Conservation (phyloP, 352 stramenopile species). For the Globisporangium alternatum region DNA sequence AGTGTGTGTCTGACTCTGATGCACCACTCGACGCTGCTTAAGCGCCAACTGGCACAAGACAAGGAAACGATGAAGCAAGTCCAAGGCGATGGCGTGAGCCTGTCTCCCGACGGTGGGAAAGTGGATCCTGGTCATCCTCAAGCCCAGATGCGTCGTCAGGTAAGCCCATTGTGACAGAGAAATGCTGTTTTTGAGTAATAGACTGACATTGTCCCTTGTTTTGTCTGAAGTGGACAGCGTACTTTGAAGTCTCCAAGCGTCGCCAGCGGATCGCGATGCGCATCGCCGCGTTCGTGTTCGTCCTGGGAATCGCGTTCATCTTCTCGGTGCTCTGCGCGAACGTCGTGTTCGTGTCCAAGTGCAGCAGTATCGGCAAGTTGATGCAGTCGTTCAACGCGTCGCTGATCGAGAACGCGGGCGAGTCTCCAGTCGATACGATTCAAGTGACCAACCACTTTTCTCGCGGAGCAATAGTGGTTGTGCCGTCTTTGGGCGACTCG, state of each 20-base stretch:
- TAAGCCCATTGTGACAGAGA: neutral
- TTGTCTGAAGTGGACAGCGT: constrained; percentile 39
- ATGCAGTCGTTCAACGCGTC: constrained; percentile 38
- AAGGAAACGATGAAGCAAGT: constrained; percentile 41
- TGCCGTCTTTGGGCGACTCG: constrained; percentile 5
- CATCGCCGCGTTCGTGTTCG: constrained; percentile 38
- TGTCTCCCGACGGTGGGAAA: neutral
- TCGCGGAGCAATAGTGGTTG: constrained; percentile 36
- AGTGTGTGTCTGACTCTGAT: constrained; percentile 51
- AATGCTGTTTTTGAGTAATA: neutral
- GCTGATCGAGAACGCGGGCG: constrained; percentile 28
- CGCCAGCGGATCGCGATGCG: constrained; percentile 65
- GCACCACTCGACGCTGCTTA: constrained; percentile 48
- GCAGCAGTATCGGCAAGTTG: constrained; percentile 55
- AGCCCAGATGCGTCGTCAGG: constrained; percentile 14
- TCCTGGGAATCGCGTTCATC: constrained; percentile 52
- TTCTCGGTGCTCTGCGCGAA: constrained; percentile 54
- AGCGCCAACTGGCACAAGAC: constrained; percentile 54
- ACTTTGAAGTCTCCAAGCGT: constrained; percentile 62
- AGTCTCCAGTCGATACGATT: constrained; percentile 18
- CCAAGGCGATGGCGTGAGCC: constrained; percentile 6
- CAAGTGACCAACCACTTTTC: constrained; percentile 41
- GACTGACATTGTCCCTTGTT: neutral
- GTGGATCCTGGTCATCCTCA: constrained; percentile 9
- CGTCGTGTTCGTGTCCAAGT: constrained; percentile 68